Percentiles rank a stretch among this genome's conserved stretches.
Evolutionary conservation across 352 stramenopile species (phyloP).

Genomic region (Globisporangium barbulae): DNA sequence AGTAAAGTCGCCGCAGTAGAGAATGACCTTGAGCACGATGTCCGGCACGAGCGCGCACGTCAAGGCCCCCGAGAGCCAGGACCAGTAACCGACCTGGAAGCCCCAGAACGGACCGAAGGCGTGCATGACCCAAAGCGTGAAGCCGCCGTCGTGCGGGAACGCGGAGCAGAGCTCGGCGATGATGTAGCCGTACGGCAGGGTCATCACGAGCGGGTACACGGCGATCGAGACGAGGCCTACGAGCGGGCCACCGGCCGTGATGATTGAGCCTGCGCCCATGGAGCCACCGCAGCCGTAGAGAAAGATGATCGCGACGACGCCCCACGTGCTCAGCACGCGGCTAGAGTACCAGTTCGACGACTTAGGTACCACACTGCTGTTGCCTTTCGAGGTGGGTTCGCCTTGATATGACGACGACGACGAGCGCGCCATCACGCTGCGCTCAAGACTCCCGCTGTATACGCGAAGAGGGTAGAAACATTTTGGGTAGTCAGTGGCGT

Average conservation of each 20-base stretch:
- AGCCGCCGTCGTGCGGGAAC: constrained; percentile 82
- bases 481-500: not conserved
- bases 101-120: constrained; percentile 86
- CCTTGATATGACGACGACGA: not conserved
- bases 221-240: constrained; percentile 73
- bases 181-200: constrained; percentile 85
- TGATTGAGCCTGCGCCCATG: constrained; percentile 24
- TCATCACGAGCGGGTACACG: constrained; percentile 85
- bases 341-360: constrained; percentile 3
- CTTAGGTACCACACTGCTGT: not conserved
- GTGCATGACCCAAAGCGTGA: constrained; percentile 86
- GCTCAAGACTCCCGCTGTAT: not conserved
- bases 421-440: not conserved
- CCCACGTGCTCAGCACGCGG: constrained; percentile 23
- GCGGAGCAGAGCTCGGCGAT: constrained; percentile 88
- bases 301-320: constrained; percentile 29
- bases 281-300: constrained; percentile 26
- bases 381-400: not conserved
- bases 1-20: constrained; percentile 3
- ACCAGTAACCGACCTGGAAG: constrained; percentile 67
- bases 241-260: constrained; percentile 32
- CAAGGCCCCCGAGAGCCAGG: constrained; percentile 76
- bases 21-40: constrained; percentile 18
- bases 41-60: constrained; percentile 54
- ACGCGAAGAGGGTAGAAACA: not conserved